These are phyloP conservation scores for Evansstolkia leycettana DNA, from an alignment of 495 filamentous ascomycete genomes.

Conservation along the genomic window DNA sequence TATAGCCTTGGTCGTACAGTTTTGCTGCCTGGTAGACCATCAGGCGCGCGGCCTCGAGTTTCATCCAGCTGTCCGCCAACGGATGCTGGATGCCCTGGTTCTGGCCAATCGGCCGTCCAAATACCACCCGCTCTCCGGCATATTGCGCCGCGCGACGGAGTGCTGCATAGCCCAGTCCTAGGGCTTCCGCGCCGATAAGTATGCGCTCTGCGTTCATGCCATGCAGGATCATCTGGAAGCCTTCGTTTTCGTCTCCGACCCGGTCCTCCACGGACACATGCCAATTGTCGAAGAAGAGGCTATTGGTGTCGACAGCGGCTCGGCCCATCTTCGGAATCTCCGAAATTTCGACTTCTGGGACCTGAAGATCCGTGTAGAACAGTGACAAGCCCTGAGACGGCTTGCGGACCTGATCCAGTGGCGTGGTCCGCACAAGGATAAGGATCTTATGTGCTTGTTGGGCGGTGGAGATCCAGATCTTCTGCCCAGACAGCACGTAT, in stretches of 20 bases:
- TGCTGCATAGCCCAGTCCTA: constrained; percentile 54
- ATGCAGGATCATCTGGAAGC: constrained; percentile 56
- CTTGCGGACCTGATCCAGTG: constrained; percentile 40
- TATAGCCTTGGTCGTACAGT: constrained; percentile 44
- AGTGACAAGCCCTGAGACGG: constrained; percentile 48
- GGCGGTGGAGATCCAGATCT: constrained; percentile 59
- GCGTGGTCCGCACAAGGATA: constrained; percentile 50
- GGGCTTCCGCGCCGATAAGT: constrained; percentile 53
- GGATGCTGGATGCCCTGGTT: constrained; percentile 58
- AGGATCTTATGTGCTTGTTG: constrained; percentile 55
- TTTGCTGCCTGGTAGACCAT: constrained; percentile 56
- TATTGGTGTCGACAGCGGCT: constrained; percentile 53
- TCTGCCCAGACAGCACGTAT: constrained; percentile 49
- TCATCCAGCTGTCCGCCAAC: constrained; percentile 52
- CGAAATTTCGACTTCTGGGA: constrained; percentile 35
- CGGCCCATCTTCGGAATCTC: constrained; percentile 60
- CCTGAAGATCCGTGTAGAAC: constrained; percentile 53
- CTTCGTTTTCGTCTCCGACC: constrained; percentile 50
- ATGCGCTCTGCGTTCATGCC: constrained; percentile 65
- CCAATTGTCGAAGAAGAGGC: constrained; percentile 62
- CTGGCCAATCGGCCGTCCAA: constrained; percentile 49
- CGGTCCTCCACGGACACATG: constrained; percentile 38
- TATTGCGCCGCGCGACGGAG: constrained; percentile 42
- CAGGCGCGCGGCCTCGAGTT: constrained; percentile 55
- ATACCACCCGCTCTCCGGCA: constrained; percentile 46